Evolutionary conservation across 1,139 yeast species (phyloP).

Genomic region (Pichia sp.): DNA sequence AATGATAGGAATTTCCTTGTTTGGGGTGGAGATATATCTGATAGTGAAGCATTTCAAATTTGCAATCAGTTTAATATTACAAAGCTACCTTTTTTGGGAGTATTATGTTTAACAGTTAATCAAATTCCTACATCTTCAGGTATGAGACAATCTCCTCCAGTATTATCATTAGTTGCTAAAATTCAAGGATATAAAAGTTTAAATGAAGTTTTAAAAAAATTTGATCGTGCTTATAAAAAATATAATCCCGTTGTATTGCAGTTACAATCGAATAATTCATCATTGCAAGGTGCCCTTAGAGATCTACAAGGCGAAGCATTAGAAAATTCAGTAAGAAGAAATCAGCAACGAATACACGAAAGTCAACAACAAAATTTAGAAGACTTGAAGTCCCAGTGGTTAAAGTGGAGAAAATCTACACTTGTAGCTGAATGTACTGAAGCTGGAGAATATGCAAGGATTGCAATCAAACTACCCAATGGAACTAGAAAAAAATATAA

Average conservation of each 20-base stretch:
- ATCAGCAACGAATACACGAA: slow-evolving; percentile 28
- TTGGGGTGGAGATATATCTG: slow-evolving; percentile 86
- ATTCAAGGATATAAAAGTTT: slow-evolving; percentile 48
- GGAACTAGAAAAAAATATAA: slow-evolving; percentile 45
- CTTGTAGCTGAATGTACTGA: slow-evolving; percentile 33
- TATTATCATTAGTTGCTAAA: slow-evolving; percentile 56
- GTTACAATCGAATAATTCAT: slow-evolving; percentile 56
- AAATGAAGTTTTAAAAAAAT: slow-evolving; percentile 34
- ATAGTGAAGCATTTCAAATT: slow-evolving; percentile 79
- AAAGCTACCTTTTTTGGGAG: slow-evolving; percentile 73
- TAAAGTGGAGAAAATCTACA: slow-evolving; percentile 39
- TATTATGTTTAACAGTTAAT: slow-evolving; percentile 51
- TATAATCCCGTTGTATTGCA: slow-evolving; percentile 56
- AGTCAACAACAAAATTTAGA: slow-evolving; percentile 5
- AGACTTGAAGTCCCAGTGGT: slow-evolving; percentile 33
- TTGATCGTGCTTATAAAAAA: slow-evolving; percentile 41
- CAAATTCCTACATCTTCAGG: slow-evolving; percentile 58
- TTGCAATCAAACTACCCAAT: slow-evolving; percentile 53
- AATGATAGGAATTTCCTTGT: slow-evolving; percentile 48
- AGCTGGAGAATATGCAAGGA: slow-evolving; percentile 35
- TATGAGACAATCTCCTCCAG: slow-evolving; percentile 44
- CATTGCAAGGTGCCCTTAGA: slow-evolving; percentile 50
- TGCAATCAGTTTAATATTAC: slow-evolving; percentile 71
- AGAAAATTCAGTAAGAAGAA: slow-evolving; percentile 58
- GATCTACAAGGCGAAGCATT: slow-evolving; percentile 77